phyloP scores from a whole-genome alignment of 176 grass and related monocot genomes.

The Bothriochloa decipiens region DNA sequence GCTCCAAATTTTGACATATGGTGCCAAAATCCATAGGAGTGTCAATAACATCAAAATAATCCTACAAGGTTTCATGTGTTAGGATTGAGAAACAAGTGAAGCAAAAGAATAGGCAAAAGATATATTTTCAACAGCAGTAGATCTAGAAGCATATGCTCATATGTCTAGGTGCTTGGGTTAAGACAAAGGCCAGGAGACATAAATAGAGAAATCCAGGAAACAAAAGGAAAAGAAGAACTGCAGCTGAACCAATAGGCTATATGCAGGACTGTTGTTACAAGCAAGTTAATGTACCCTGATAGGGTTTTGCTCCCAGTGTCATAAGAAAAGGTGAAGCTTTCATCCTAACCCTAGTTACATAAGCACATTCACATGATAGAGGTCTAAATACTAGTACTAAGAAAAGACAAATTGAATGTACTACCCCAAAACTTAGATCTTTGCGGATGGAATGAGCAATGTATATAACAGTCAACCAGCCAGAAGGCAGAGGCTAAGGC shows the following conservation, averaged over 20 bases:
- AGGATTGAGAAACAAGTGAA: conserved; percentile 5
- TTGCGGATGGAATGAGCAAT: not conserved
- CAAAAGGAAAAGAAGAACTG: not conserved
- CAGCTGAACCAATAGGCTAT: not conserved
- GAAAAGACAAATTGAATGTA: conserved; percentile 2
- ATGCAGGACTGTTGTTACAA: conserved; percentile 12
- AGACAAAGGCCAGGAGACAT: not conserved
- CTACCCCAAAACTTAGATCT: not conserved
- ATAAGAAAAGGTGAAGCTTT: conserved; percentile 6
- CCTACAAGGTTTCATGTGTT: conserved; percentile 53
- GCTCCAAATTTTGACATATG: conserved; percentile 81
- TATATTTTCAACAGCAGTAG: conserved; percentile 17
- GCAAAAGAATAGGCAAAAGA: not conserved
- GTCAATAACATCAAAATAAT: conserved; percentile 97
- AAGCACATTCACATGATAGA: no score
- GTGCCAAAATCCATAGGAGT: conserved; percentile 99
- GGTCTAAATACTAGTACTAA: not conserved
- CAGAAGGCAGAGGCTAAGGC: not conserved
- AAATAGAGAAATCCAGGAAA: not conserved
- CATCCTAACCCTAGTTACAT: no score
- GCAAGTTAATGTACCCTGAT: not conserved
- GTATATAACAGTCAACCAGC: not conserved
- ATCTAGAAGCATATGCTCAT: conserved; percentile 12
- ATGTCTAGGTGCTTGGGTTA: conserved; percentile 18
- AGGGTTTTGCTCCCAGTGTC: not conserved